A percentile compares a stretch with the other conserved stretches of the same genome.
Evolutionary conservation across 345 rosid species (phyloP).

Genomic region (Heritiera littoralis): DNA sequence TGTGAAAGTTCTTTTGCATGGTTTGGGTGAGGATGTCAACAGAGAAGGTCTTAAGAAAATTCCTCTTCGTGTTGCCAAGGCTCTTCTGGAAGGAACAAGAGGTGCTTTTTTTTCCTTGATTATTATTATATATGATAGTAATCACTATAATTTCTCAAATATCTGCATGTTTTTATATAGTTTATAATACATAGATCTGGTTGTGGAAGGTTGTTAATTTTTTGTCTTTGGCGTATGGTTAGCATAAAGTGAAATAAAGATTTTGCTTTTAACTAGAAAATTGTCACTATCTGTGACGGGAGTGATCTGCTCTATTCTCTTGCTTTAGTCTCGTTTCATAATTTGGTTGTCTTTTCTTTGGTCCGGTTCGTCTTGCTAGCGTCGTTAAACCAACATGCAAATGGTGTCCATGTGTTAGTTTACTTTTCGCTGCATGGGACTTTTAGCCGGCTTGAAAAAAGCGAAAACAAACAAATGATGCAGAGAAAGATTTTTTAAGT

Average conservation of each 20-base stretch:
- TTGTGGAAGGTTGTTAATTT: not conserved
- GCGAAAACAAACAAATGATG: not conserved
- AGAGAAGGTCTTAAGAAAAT: conserved; percentile 92
- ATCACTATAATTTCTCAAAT: not conserved
- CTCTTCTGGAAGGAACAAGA: conserved; percentile 79
- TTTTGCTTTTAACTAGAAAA: too few relatives aligned
- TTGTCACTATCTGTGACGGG: too few relatives aligned
- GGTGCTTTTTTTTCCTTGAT: conserved; percentile 38
- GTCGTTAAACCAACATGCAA: not conserved
- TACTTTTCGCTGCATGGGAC: not conserved
- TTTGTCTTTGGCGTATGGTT: too few relatives aligned
- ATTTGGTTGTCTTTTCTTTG: not conserved
- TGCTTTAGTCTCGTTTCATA: not conserved
- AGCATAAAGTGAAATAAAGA: too few relatives aligned
- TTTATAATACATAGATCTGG: not conserved
- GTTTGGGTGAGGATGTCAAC: conserved; percentile 72
- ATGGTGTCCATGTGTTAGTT: not conserved
- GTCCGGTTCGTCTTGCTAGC: not conserved
- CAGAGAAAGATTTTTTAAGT: not conserved
- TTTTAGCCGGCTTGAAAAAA: not conserved
- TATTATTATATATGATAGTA: not conserved
- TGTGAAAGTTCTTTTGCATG: conserved; percentile 76
- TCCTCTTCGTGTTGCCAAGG: conserved; percentile 91
- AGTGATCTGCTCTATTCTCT: not conserved
- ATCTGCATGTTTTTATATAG: not conserved